These are phyloP conservation scores for Acanthamoeba polyphaga DNA, from an alignment of 208 protist species.

Conservation along the genomic window DNA sequence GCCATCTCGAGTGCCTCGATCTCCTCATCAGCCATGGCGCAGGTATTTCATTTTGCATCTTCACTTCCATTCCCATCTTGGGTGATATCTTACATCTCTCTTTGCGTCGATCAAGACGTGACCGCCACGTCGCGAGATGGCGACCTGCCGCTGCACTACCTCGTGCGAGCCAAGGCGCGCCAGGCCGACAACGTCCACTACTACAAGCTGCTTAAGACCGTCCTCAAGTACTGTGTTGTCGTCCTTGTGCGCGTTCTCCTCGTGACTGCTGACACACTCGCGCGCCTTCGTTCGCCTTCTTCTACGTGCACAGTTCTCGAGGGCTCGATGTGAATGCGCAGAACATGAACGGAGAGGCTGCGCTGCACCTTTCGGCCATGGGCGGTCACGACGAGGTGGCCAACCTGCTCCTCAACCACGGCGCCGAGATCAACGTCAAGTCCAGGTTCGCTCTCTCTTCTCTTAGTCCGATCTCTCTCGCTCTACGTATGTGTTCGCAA, in stretches of 20 bases:
- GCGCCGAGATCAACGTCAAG: neutral
- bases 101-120: neutral
- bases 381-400: slow-evolving; percentile 25
- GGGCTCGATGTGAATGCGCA: neutral
- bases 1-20: slow-evolving; percentile 2
- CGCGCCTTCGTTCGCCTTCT: neutral
- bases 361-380: slow-evolving; percentile 13
- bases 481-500: too few relatives aligned
- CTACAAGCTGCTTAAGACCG: slow-evolving; percentile 16
- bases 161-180: neutral
- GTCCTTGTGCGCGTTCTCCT: neutral
- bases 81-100: neutral
- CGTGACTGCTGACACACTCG: neutral
- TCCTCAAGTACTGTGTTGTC: slow-evolving; percentile 8
- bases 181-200: neutral
- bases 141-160: slow-evolving; percentile 43
- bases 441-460: neutral
- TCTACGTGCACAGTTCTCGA: neutral
- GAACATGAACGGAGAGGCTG: slow-evolving; percentile 43
- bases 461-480: neutral
- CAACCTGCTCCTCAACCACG: slow-evolving; percentile 10
- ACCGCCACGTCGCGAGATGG: neutral
- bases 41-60: neutral
- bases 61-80: neutral
- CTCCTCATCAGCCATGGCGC: neutral